These are phyloP conservation scores for Pseudovirgaria hyperparasitica DNA, from an alignment of 2,329 filamentous ascomycete genomes.

Conservation along the genomic window DNA sequence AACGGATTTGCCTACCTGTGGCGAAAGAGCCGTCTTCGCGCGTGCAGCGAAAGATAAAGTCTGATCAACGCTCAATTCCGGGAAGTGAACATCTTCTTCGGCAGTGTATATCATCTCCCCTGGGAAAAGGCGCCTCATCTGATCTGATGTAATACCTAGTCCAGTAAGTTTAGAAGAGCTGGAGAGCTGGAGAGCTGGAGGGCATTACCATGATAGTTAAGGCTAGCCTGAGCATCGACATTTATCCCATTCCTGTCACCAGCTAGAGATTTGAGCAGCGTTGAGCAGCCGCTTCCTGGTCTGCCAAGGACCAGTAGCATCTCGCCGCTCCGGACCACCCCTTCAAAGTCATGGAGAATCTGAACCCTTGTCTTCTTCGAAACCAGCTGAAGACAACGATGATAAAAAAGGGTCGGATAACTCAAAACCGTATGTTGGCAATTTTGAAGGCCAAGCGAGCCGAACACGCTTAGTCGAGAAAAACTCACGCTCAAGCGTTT, in stretches of 20 bases:
- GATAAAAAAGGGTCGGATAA: too few species aligned
- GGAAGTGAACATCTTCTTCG: constrained; percentile 32
- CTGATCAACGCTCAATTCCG: constrained; percentile 37
- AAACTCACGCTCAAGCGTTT: too few species aligned
- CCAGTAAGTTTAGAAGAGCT: neutral
- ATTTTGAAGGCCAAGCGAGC: too few species aligned
- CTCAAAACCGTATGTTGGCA: too few species aligned
- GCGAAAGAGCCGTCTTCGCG: too few species aligned
- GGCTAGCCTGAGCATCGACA: constrained; percentile 33
- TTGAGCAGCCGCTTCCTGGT: constrained; percentile 43
- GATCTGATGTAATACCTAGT: too few species aligned
- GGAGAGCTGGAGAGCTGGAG: neutral
- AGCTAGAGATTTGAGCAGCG: constrained; percentile 44
- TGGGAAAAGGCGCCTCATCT: too few species aligned
- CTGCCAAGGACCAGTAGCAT: constrained; percentile 24
- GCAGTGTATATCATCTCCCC: constrained; percentile 24
- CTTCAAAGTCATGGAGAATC: constrained; percentile 59
- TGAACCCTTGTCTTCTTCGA: constrained; percentile 56
- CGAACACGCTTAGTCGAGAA: too few species aligned
- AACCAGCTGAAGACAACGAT: too few species aligned
- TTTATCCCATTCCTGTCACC: constrained; percentile 44
- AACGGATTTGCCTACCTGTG: too few species aligned
- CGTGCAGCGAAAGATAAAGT: constrained; percentile 42
- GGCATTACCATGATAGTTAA: constrained; percentile 45
- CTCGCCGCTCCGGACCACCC: constrained; percentile 29